Conservation (phyloP, 1,139 yeast genomes). For the Arxiozyma bovina region DNA sequence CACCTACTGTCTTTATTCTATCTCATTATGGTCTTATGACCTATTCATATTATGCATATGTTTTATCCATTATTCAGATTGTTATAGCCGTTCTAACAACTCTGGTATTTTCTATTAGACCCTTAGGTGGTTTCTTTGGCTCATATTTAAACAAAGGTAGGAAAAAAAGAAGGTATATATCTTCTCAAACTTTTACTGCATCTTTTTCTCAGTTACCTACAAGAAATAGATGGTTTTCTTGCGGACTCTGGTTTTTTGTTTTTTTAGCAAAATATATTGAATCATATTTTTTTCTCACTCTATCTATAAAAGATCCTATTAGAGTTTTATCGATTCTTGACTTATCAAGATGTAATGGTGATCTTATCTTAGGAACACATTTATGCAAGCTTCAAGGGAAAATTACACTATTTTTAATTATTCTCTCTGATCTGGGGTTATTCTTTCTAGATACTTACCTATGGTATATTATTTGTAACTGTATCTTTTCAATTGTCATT, state of each 20-base stretch:
- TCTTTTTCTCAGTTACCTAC: slow-evolving; percentile 47
- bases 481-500: slow-evolving; percentile 58
- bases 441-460: slow-evolving; percentile 80
- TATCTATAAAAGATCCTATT: slow-evolving; percentile 72
- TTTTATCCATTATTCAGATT: slow-evolving; percentile 51
- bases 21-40: slow-evolving; percentile 44
- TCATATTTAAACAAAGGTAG: slow-evolving; percentile 32
- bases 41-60: slow-evolving; percentile 41
- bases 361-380: slow-evolving; percentile 39
- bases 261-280: slow-evolving; percentile 68
- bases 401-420: slow-evolving; percentile 46
- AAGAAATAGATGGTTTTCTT: slow-evolving; percentile 49
- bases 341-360: slow-evolving; percentile 57
- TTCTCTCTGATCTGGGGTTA: slow-evolving; percentile 58
- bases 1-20: slow-evolving; percentile 57
- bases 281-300: slow-evolving; percentile 70
- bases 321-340: slow-evolving; percentile 54
- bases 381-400: slow-evolving; percentile 56
- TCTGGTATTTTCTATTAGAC: slow-evolving; percentile 51
- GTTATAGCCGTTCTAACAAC: slow-evolving; percentile 53
- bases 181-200: slow-evolving; percentile 43
- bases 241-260: slow-evolving; percentile 57
- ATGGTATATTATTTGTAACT: slow-evolving; percentile 81
- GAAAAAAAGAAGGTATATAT: slow-evolving; percentile 32
- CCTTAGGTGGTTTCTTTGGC: slow-evolving; percentile 47